Conservation (phyloP, 805 yeast species). For the Gaillardinia entomophila region DNA sequence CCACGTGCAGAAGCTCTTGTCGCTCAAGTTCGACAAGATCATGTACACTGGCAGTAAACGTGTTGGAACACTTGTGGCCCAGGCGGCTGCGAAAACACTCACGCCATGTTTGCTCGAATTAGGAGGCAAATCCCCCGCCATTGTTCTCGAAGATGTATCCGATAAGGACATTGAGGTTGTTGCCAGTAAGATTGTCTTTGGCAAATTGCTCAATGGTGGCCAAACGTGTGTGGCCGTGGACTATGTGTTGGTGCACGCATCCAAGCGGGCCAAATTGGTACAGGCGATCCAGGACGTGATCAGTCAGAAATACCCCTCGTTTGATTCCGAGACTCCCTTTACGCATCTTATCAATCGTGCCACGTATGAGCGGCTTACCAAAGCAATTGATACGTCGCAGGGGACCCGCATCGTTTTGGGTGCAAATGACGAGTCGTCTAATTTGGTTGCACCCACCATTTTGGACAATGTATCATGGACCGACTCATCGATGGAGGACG, state of each 20-base stretch:
- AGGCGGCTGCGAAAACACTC: slow-evolving; percentile 73
- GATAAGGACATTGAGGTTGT: slow-evolving; percentile 37
- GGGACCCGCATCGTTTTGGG: slow-evolving; percentile 53
- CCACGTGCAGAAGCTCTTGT: slow-evolving; percentile 54
- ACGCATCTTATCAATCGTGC: slow-evolving; percentile 58
- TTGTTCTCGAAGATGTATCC: slow-evolving; percentile 73
- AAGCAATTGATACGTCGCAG: slow-evolving; percentile 41
- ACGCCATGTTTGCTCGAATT: slow-evolving; percentile 82
- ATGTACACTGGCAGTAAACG: slow-evolving; percentile 76
- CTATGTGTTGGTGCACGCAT: slow-evolving; percentile 61
- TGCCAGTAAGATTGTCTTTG: slow-evolving; percentile 69
- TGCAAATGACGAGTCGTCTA: slow-evolving; percentile 25
- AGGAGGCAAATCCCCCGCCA: slow-evolving; percentile 95
- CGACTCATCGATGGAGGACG: slow-evolving; percentile 70
- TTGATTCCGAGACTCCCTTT: slow-evolving; percentile 20
- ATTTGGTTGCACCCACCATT: slow-evolving; percentile 68
- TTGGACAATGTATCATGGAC: slow-evolving; percentile 56
- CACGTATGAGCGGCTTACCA: slow-evolving; percentile 43
- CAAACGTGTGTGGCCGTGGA: slow-evolving; percentile 92
- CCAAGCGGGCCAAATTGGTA: slow-evolving; percentile 48
- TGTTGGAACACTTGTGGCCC: slow-evolving; percentile 74
- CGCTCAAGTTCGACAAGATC: slow-evolving; percentile 71
- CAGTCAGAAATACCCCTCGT: slow-evolving; percentile 40
- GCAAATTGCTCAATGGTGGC: slow-evolving; percentile 74
- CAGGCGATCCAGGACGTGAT: slow-evolving; percentile 33